These are phyloP conservation scores for Sistotremastrum suecicum DNA, from an alignment of 768 basidiomycete species.

Conservation along the genomic window DNA sequence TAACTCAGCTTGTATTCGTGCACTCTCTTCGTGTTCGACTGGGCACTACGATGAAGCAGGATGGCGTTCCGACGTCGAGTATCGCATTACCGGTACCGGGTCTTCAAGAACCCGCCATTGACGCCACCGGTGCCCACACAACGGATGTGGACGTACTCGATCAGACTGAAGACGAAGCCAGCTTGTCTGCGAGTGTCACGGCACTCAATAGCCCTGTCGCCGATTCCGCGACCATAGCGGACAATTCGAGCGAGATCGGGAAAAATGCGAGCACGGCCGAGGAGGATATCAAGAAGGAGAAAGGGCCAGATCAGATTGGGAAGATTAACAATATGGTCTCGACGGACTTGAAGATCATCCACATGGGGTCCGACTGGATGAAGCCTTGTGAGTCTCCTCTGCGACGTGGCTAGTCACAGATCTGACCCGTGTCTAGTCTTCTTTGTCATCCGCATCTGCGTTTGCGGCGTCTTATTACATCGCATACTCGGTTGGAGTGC, in stretches of 20 bases:
- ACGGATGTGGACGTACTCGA: slow-evolving; percentile 13
- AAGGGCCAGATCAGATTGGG: too few relatives aligned
- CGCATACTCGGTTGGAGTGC: slow-evolving; percentile 17
- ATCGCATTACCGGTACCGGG: too few relatives aligned
- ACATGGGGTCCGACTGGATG: too few relatives aligned
- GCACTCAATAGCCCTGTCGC: slow-evolving; percentile 6
- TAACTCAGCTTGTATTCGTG: slow-evolving; percentile 40
- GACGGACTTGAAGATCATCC: too few relatives aligned
- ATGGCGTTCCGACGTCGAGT: slow-evolving; percentile 18
- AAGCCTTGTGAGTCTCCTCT: too few relatives aligned
- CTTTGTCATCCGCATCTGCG: too few relatives aligned
- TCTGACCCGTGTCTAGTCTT: too few relatives aligned
- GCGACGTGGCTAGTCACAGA: too few relatives aligned
- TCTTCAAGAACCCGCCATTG: slow-evolving; percentile 6
- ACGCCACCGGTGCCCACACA: slow-evolving; percentile 8
- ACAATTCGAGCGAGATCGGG: too few relatives aligned
- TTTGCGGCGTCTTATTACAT: not conserved
- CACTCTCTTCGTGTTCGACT: slow-evolving; percentile 50
- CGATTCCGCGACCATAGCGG: not conserved
- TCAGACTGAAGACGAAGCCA: slow-evolving; percentile 5
- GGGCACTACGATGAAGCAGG: slow-evolving; percentile 49
- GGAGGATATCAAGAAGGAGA: too few relatives aligned
- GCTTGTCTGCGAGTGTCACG: slow-evolving; percentile 4
- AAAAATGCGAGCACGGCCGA: too few relatives aligned
- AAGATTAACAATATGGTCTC: too few relatives aligned